Evolutionary conservation across 371 early-diverging fungal genomes (phyloP), one percentile per base, ranked within the genome.

Genomic region (Zychaea mexicana): DNA sequence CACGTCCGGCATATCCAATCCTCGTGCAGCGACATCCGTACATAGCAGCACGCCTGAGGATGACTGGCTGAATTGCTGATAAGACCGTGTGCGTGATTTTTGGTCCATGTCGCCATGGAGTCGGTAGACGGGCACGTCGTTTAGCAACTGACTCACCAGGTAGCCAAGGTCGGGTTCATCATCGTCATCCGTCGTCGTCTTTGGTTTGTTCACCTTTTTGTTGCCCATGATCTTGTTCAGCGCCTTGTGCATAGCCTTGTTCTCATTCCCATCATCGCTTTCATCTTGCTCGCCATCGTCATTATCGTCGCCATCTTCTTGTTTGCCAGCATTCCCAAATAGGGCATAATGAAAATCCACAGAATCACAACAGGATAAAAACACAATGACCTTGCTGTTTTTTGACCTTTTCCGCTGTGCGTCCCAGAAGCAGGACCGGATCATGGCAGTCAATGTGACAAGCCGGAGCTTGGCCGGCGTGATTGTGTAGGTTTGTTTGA

Each of bases 21-120:
- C 99, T 76, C 99, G 91, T 8, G 99, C 97, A 10, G 97, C 98
- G 9, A 99, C 96, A 79, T 99, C 99, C 0, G 99, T 99, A 71
- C 96, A 95, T 65, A 99, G 83, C 28, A 99, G 75, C 33, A 98
- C 83, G 19, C 85, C 87, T n/a, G 83, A 67, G 10, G 85, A 71
- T 0, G 83, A 66, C 57, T 83, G 78, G 39, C 86, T 82, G 71
- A 96, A 98, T 60, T 83, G 84, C 15, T 78, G 67, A 74, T 88
- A 96, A 2, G 92, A 88, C 31, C 85, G 82, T 2, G 88, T 87
- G 33, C 98, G 92, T 9, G 84, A 74, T 27, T 80, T 76, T 68
- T 96, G 97, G 19, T 89, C 83, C 71, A 97, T 76, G 62, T 91
- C 90, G 36, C 98, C 98, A 71, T 98, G 98, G 15, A 98, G 86